These are phyloP conservation scores for Piedraia hortae DNA, from an alignment of 2,329 filamentous ascomycete genomes.

Conservation along the genomic window DNA sequence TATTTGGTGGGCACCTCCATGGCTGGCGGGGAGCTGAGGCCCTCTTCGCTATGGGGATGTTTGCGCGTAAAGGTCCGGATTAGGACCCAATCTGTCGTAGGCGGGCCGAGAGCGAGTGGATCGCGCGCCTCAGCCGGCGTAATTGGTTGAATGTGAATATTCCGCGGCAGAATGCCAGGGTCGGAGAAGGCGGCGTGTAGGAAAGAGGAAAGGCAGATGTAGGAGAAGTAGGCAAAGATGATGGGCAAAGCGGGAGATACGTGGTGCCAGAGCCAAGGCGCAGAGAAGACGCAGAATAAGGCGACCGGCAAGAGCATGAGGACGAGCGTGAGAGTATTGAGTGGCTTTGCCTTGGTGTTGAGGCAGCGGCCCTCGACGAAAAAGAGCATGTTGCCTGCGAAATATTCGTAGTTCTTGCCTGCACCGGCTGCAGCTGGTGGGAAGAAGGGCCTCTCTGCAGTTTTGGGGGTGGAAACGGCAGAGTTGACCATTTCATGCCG, in stretches of 20 bases:
- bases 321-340: constrained; percentile 66
- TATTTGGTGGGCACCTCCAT: constrained; percentile 98
- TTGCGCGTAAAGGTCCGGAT: constrained; percentile 21
- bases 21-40: constrained; percentile 31
- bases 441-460: constrained; percentile 2
- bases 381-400: constrained; percentile 78
- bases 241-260: constrained; percentile 74
- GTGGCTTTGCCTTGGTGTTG: constrained; percentile 46
- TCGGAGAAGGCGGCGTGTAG: constrained; percentile 77
- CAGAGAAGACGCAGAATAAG: constrained; percentile 68
- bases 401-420: constrained; percentile 76
- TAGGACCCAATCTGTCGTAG: constrained; percentile 81
- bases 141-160: constrained; percentile 69
- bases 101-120: constrained; percentile 51
- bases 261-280: constrained; percentile 61
- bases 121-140: constrained; percentile 42
- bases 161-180: constrained; percentile 77
- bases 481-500: constrained; percentile 42
- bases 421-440: background rate
- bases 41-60: constrained; percentile 1
- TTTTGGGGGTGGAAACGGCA: constrained; percentile 38
- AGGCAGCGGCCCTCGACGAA: constrained; percentile 64
- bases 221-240: constrained; percentile 73
- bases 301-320: constrained; percentile 51
- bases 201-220: constrained; percentile 77